Evolutionary conservation across 192 early-diverging fungal genomes (phyloP), one percentile per base, ranked within the genome.

Genomic region (Martensiomyces pterosporus): DNA sequence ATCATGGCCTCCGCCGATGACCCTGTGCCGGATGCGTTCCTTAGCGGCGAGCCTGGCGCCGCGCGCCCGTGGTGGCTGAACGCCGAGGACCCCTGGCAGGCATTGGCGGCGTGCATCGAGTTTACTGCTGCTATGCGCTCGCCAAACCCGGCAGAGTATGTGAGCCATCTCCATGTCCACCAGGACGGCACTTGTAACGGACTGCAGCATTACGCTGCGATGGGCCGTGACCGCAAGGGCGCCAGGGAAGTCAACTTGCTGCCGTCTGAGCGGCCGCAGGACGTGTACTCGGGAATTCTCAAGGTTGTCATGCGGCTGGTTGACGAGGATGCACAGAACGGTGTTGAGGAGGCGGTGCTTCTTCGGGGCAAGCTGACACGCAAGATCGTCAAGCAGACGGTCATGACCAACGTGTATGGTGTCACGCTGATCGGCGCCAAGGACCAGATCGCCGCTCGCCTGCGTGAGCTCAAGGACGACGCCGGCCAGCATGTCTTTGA

Each of bases 371-470:
- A 80, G 48, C 75, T 99, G 35, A 86, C 80, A 9, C 86, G 96
- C 41, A 95, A 95, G 76, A 81, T 99, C 32, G 91, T 99, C 43
- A 99, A 99, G 75, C 93, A 99, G 56, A 94, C 96, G 0, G 94
- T 99, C 53, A 99, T 99, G 96, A 99, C 96, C 41, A 96, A 94
- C 60, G 93, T 94, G 4, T 99, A 99, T 40, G 96, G 96, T 23
- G 96, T 99, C 40, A 99, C 96, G 2, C 88, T 94, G 55, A 78
- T 99, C 18, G 96, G 96, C 24, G 95, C 95, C 4, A 72, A 83
- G 26, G 73, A 76, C 9, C 95, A 98, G 75, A 93, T 98, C 48
- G 74, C 78, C 18, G 84, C 82, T 27, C 81, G 93, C 19, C 63
- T 98, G 29, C 84, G 81, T 57, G 95, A 98, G 59, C 62, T 79